Percentiles rank a stretch among this genome's conserved stretches.
Conservation (phyloP, 192 early-diverging fungal genomes). For the Mortierella alpina region DNA sequence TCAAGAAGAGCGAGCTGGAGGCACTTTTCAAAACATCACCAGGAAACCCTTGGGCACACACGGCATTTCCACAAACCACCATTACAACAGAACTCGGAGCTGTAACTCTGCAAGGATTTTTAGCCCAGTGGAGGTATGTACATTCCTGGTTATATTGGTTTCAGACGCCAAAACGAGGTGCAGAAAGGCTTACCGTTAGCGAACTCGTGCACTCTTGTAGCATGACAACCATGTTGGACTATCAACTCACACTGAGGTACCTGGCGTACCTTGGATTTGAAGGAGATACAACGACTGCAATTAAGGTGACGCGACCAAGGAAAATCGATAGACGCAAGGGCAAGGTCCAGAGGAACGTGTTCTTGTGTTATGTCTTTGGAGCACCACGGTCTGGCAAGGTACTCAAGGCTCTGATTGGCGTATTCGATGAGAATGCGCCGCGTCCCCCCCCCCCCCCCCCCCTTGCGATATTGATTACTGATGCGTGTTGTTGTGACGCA, state of each 20-base stretch:
- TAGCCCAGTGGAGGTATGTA: conserved; percentile 96
- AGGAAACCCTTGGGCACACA: conserved; percentile 92
- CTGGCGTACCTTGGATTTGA: conserved; percentile 97
- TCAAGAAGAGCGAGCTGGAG: conserved; percentile 85
- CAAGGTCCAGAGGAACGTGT: conserved; percentile 89
- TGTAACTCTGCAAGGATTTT: conserved; percentile 95
- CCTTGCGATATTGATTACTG: too few relatives aligned
- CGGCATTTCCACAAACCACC: conserved; percentile 89
- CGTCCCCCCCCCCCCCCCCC: too few relatives aligned
- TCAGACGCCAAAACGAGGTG: too few relatives aligned
- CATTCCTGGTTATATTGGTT: not conserved
- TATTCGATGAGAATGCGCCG: too few relatives aligned
- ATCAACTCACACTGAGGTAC: conserved; percentile 90
- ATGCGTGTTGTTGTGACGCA: not conserved
- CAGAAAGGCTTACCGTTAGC: too few relatives aligned
- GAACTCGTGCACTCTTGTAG: conserved; percentile 49
- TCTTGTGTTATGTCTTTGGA: conserved; percentile 95
- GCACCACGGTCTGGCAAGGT: conserved; percentile 94
- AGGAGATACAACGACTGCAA: conserved; percentile 87
- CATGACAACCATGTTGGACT: conserved; percentile 95
- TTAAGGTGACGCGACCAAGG: conserved; percentile 80
- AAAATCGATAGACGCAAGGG: conserved; percentile 82
- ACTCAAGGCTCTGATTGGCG: not conserved
- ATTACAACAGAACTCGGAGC: conserved; percentile 90
- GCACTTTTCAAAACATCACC: conserved; percentile 91